Evolutionary conservation across 2,329 filamentous ascomycete species (phyloP), one percentile per base, ranked within the genome.

Genomic region (Monosporascus sp.): DNA sequence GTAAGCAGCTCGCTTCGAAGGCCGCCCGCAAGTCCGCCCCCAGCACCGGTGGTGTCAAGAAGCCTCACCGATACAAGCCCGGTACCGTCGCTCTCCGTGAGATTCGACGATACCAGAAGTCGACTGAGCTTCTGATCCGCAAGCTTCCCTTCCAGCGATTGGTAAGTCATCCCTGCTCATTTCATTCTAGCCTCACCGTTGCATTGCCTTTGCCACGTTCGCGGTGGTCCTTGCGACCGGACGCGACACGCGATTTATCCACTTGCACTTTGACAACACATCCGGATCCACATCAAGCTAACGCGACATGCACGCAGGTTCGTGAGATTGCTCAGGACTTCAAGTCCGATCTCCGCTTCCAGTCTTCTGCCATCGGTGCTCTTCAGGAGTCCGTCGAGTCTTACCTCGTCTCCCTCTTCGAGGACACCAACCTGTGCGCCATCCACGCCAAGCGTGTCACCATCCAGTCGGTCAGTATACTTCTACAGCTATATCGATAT

Each of bases 401-500:
- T 2, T 97, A 97, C 79, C 88, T 99, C 68, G 92, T 97, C 76
- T 96, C 92, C 45, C 87, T 97, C 61, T 97, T 97, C 68, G 92
- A 97, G 77, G 93, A 97, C 73, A 97, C 93, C 78, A 97, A 97
- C 81, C 80, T 96, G 50, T 97, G 93, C 79, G 93, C 94, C 70
- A 96, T 97, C 75, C 94, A 97, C 79, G 93, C 94, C 77, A 97
- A 97, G 86, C 91, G 94, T 80, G 94, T 97, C 70, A 97, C 93
- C 70, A 97, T 97, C 77, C 93, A 93, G 77, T 87, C 86, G 63
- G 71, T 76, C 66, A 64, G 73, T 72, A 57, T 47, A 4, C 50
- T 27, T 46, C 49, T 45, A 43, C 27, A n/a, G 11, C 17, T 8
- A 48, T 37, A 17, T 15, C n/a, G 4, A 31, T 4, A 11, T 20